A percentile compares a stretch with the other conserved stretches of the same genome.
phyloP scores from a whole-genome alignment of 1,284 basidiomycete genomes.

The Cystobasidium sp. region DNA sequence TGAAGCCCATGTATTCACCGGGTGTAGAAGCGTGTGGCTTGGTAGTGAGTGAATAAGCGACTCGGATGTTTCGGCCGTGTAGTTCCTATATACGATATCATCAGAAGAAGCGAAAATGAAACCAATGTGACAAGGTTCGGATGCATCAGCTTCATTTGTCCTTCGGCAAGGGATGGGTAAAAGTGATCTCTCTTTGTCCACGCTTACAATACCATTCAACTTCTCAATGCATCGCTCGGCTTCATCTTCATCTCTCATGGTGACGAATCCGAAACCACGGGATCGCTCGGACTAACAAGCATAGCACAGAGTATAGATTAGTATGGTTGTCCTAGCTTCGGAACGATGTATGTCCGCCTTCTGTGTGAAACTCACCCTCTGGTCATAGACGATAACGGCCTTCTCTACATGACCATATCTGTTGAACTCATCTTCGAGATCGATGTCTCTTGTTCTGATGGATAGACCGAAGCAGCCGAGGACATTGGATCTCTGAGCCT shows the following conservation, averaged over 20 bases:
- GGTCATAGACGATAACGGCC: constrained; percentile 97
- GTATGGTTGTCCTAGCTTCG: too few species aligned
- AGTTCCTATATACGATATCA: constrained; percentile 68
- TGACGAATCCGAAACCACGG: constrained; percentile 96
- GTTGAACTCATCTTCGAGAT: constrained; percentile 90
- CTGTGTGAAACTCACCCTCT: constrained; percentile 70
- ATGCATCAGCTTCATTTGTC: neutral
- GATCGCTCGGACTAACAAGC: constrained; percentile 76
- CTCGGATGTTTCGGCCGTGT: constrained; percentile 92
- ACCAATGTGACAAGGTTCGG: neutral
- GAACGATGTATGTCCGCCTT: neutral
- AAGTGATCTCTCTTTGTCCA: neutral
- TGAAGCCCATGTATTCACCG: constrained; percentile 95
- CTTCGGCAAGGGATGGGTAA: too few species aligned
- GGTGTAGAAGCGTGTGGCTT: constrained; percentile 94
- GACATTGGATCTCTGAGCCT: constrained; percentile 79
- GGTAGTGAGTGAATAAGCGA: constrained; percentile 93
- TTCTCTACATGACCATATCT: constrained; percentile 90
- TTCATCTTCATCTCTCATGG: constrained; percentile 84
- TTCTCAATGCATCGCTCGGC: constrained; percentile 85
- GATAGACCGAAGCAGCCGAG: constrained; percentile 96
- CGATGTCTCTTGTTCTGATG: constrained; percentile 89
- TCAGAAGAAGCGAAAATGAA: neutral
- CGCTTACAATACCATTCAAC: constrained; percentile 84
- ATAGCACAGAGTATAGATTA: neutral